Base-by-base conservation (phyloP, 345 rosid genomes). In the Salix koriyanagi region DNA sequence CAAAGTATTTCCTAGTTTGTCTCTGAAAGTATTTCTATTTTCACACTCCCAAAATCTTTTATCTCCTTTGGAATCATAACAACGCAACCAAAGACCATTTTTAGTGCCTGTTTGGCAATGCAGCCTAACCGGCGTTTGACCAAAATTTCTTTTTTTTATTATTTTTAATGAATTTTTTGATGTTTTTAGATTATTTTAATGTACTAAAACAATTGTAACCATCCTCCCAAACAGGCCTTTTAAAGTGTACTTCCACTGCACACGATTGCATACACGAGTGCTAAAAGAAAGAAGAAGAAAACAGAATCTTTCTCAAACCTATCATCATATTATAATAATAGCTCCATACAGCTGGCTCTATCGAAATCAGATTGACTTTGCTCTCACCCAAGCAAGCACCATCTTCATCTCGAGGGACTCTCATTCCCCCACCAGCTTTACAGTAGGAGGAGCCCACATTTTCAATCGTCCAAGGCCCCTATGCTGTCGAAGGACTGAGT, bases 331-430 rank as follows among this genome's bases (percentile, higher is more conserved):
- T 23, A 23, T 71, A 19, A 67, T 72, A 25, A 76, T 12, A 26
- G 67, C 30, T 26, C 52, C 64, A 46, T 39, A 83, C 83, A 83
- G 78, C 85, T 83, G 83, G 85, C 32, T 79, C 70, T 66, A 68
- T 79, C 73, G 70, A 74, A 58, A 52, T 76, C 62, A 61, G 30
- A 50, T 79, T 79, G 82, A 69, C 78, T 79, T 83, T 64, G 80
- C 58, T 62, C 73, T 10, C 76, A 56, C 58, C 74, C 67, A 68
- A 79, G 71, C 66, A 32, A 54, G 67, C 81, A 74, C 28, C 71
- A 80, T 80, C 79, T 75, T 80, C 60, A 62, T 46, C 69, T 73
- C 42, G 18, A 60, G 71, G 71, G 75, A 77, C 79, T 77, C 68
- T 46, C 54, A 2, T 9, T 50, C 46, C 77, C 77, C 73, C 67